These are phyloP conservation scores for Cunninghamia lanceolata DNA, from an alignment of 75 land plant genomes.

Conservation along the genomic window DNA sequence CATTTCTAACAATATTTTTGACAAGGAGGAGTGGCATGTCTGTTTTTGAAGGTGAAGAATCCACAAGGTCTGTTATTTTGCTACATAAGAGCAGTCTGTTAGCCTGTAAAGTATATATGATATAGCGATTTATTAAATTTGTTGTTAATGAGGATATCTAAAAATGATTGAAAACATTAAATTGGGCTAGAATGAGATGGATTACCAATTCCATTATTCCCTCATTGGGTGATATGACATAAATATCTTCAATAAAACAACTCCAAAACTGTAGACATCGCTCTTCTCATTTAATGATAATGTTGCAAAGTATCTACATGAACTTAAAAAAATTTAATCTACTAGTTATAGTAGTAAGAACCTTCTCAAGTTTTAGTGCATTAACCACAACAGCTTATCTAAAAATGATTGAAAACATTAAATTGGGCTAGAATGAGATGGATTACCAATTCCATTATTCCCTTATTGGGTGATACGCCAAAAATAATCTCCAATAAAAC, in stretches of 20 bases:
- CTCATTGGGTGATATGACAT: constrained; percentile 74
- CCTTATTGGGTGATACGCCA: constrained; percentile 73
- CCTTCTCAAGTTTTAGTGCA: too few species aligned
- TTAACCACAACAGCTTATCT: too few species aligned
- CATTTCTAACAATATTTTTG: too few species aligned
- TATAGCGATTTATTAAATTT: neutral
- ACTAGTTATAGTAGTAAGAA: constrained; percentile 90
- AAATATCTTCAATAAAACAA: constrained; percentile 77
- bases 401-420: neutral
- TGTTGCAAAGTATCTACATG: too few species aligned
- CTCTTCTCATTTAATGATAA: too few species aligned
- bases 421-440: neutral
- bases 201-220: constrained; percentile 81
- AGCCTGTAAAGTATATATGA: neutral
- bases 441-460: constrained; percentile 76
- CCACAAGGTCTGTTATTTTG: neutral
- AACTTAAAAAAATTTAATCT: too few species aligned
- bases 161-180: too few species aligned
- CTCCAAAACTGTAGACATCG: too few species aligned
- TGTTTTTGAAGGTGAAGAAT: too few species aligned
- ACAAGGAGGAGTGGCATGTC: too few species aligned
- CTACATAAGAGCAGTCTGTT: too few species aligned
- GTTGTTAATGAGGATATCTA: neutral
- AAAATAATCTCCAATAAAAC: constrained; percentile 83
- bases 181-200: neutral